Conservation (phyloP, 83 land plant species). For the Picea abies region DNA sequence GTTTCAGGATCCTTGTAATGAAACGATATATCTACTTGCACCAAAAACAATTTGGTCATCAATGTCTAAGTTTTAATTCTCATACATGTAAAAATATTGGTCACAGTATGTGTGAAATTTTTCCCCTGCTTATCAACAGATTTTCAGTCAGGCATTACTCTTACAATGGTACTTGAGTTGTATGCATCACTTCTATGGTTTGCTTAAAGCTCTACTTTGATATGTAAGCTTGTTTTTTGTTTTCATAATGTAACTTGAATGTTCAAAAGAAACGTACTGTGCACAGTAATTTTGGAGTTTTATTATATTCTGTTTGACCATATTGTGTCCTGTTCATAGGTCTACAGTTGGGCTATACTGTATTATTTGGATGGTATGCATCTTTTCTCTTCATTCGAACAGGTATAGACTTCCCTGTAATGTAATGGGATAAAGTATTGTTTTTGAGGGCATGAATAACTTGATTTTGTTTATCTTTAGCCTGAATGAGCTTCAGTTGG, state of each 20-base stretch:
- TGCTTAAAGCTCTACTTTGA: too few relatives aligned
- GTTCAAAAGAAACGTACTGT: background rate
- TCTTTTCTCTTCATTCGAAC: slow-evolving; percentile 83
- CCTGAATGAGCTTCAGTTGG: background rate
- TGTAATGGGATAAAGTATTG: background rate
- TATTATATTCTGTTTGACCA: background rate
- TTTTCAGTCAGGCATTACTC: background rate
- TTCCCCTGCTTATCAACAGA: background rate
- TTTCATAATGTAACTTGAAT: background rate
- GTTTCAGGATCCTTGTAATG: too few relatives aligned
- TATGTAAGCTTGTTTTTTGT: background rate
- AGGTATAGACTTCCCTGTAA: slow-evolving; percentile 37
- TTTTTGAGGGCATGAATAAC: background rate
- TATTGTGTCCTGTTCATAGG: slow-evolving; percentile 35
- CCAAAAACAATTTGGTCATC: too few relatives aligned
- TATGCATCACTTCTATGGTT: background rate
- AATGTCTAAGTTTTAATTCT: too few relatives aligned
- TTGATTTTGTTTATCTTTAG: background rate
- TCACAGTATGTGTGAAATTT: too few relatives aligned
- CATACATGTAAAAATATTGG: too few relatives aligned
- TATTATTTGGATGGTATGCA: slow-evolving; percentile 95
- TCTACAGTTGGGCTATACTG: slow-evolving; percentile 86
- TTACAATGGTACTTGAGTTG: background rate
- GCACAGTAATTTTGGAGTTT: background rate
- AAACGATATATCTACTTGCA: too few relatives aligned